phyloP scores from a whole-genome alignment of 768 basidiomycete species.

The Sarcodon aspratus region DNA sequence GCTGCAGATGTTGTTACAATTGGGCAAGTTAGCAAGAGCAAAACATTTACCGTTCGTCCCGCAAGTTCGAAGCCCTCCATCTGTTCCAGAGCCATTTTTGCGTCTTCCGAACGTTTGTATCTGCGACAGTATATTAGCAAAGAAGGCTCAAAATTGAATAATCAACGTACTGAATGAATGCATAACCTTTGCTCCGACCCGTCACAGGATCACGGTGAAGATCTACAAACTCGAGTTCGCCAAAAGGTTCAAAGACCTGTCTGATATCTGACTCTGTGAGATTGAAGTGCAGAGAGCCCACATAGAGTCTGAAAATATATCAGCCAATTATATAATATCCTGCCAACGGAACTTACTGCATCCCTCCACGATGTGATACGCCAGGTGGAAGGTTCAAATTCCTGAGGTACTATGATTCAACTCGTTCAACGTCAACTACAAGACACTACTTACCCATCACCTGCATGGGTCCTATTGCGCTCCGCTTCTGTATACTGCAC shows the following conservation, averaged over 20 bases:
- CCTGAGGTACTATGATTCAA: conserved; percentile 23
- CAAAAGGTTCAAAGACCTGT: conserved; percentile 99
- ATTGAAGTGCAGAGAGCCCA: conserved; percentile 94
- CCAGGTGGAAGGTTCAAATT: conserved; percentile 80
- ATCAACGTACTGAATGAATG: conserved; percentile 80
- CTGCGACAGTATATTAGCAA: conserved; percentile 24
- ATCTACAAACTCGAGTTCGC: conserved; percentile 97
- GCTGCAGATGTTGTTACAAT: conserved; percentile 24
- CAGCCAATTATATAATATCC: conserved; percentile 11
- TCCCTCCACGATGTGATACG: conserved; percentile 67
- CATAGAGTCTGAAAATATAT: conserved; percentile 61
- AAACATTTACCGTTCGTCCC: conserved; percentile 66
- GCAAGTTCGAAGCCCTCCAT: conserved; percentile 99
- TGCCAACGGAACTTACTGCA: conserved; percentile 52
- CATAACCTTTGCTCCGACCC: conserved; percentile 94
- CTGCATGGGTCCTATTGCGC: conserved; percentile 81
- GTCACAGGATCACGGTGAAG: conserved; percentile 92
- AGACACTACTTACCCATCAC: conserved; percentile 55
- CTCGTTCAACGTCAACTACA: neutral
- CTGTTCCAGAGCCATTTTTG: conserved; percentile 92
- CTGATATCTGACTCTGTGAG: conserved; percentile 95
- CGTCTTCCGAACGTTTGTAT: conserved; percentile 86
- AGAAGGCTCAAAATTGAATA: neutral
- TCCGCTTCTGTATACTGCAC: conserved; percentile 97
- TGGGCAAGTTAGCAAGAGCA: conserved; percentile 8